Evolutionary conservation across 495 filamentous ascomycete genomes (phyloP).

Genomic region (Wilcoxina mikolae): DNA sequence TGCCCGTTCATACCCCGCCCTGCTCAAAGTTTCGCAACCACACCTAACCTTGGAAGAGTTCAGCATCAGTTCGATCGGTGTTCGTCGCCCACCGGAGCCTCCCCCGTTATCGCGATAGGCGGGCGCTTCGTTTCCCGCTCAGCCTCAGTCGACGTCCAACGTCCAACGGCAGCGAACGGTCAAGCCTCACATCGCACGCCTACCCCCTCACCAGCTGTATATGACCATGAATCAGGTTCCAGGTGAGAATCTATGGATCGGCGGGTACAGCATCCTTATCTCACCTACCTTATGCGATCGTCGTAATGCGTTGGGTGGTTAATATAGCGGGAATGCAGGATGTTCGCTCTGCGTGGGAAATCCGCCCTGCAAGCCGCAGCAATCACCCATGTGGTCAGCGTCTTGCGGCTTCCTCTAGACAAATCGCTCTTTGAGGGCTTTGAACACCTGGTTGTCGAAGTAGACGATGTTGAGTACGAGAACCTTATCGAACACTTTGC

Average conservation of each 20-base stretch:
- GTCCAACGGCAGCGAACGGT: background rate
- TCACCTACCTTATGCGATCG: background rate
- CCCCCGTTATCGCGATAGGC: too few species aligned
- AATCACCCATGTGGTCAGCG: conserved; percentile 87
- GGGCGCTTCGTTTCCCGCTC: too few species aligned
- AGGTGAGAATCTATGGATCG: conserved; percentile 26
- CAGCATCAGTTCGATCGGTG: too few species aligned
- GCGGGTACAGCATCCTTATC: conserved; percentile 13
- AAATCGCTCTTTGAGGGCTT: conserved; percentile 41
- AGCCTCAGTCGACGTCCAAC: too few species aligned
- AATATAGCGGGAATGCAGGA: conserved; percentile 33
- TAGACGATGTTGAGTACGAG: conserved; percentile 77
- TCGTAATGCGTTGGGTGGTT: background rate
- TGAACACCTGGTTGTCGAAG: conserved; percentile 60
- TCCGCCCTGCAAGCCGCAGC: conserved; percentile 50
- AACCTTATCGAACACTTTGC: conserved; percentile 72
- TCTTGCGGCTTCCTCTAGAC: conserved; percentile 46
- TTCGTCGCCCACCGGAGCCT: too few species aligned
- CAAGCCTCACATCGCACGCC: background rate
- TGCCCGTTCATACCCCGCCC: too few species aligned
- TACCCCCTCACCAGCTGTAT: background rate
- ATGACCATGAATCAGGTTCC: conserved; percentile 23
- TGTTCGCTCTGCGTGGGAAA: conserved; percentile 58
- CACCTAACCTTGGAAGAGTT: too few species aligned
- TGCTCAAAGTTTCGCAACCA: too few species aligned